Percentiles rank a stretch among this genome's conserved stretches.
These are phyloP conservation scores for Penicillium sp. DNA, from an alignment of 2,329 filamentous ascomycete genomes.

Conservation along the genomic window DNA sequence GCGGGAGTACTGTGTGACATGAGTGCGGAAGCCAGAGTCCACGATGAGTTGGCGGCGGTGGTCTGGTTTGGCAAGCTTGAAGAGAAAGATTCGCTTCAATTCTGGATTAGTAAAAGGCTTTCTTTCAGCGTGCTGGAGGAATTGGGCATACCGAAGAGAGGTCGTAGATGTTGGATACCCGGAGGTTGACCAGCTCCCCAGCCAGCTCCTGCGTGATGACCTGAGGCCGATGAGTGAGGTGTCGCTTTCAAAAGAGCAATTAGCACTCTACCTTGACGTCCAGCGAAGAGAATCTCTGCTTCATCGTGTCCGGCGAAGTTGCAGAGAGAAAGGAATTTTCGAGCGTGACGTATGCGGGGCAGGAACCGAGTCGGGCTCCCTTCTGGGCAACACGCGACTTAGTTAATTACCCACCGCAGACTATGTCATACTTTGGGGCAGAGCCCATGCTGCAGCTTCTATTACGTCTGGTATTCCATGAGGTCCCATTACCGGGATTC, in stretches of 20 bases:
- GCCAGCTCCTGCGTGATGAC: slow-evolving; percentile 94
- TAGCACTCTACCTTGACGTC: slow-evolving; percentile 52
- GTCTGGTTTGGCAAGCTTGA: slow-evolving; percentile 91
- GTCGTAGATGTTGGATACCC: slow-evolving; percentile 92
- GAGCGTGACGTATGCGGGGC: slow-evolving; percentile 42
- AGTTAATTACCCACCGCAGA: no score
- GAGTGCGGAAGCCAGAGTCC: slow-evolving; percentile 93
- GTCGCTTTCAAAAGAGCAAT: not conserved
- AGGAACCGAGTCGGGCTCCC: slow-evolving; percentile 19
- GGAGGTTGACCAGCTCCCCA: slow-evolving; percentile 68
- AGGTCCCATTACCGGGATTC: no score
- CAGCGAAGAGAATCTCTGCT: slow-evolving; percentile 58
- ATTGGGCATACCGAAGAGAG: slow-evolving; percentile 65
- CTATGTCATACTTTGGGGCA: no score
- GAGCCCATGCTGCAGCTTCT: no score
- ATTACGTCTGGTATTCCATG: no score
- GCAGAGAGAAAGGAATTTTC: slow-evolving; percentile 23
- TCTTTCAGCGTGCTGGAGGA: not conserved
- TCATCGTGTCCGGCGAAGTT: slow-evolving; percentile 44
- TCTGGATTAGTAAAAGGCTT: slow-evolving; percentile 10
- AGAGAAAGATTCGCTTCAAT: slow-evolving; percentile 76
- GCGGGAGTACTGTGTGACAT: slow-evolving; percentile 85
- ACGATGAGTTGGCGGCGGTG: slow-evolving; percentile 85
- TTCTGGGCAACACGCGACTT: slow-evolving; percentile 12
- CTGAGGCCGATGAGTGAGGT: slow-evolving; percentile 46